A percentile compares a stretch with the other conserved stretches of the same genome.
phyloP scores from a whole-genome alignment of 2,329 filamentous ascomycete genomes.

The Capronia epimyces region DNA sequence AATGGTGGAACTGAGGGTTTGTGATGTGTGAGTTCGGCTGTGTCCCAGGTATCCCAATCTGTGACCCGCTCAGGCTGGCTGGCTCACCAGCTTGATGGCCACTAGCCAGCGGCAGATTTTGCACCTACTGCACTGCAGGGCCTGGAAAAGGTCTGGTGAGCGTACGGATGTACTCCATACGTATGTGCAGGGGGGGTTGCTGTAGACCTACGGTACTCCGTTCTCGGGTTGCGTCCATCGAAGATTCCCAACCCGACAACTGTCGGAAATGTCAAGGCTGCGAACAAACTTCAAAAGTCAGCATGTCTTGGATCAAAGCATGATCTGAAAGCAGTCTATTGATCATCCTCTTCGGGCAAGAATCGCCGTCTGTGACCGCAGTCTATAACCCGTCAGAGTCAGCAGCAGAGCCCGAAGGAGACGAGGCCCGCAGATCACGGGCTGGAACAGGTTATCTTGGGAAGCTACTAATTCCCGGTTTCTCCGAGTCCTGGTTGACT shows the following conservation, averaged over 20 bases:
- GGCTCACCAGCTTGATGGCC: neutral
- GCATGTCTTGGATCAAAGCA: neutral
- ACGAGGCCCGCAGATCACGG: no score
- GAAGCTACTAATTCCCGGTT: no score
- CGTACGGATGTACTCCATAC: no score
- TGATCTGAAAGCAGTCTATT: neutral
- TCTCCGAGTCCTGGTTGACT: no score
- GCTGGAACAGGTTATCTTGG: no score
- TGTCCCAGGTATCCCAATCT: conserved; percentile 4
- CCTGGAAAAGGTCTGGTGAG: conserved; percentile 2
- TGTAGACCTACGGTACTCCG: neutral
- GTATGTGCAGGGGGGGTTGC: neutral
- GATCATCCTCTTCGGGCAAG: neutral
- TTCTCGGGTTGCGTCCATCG: neutral
- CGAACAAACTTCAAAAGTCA: neutral
- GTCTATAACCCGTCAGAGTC: no score
- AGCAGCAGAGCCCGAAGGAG: no score
- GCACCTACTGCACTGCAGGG: conserved; percentile 1
- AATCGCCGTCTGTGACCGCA: neutral
- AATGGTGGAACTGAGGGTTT: conserved; percentile 5
- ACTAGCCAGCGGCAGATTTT: conserved; percentile 14
- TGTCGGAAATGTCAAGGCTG: neutral
- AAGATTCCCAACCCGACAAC: neutral
- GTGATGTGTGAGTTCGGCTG: conserved; percentile 8
- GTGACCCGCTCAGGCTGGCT: conserved; percentile 11